Percentiles rank a stretch among this genome's conserved stretches.
Conservation (phyloP, 495 filamentous ascomycete species). For the Polyplosphaeria fusca region DNA sequence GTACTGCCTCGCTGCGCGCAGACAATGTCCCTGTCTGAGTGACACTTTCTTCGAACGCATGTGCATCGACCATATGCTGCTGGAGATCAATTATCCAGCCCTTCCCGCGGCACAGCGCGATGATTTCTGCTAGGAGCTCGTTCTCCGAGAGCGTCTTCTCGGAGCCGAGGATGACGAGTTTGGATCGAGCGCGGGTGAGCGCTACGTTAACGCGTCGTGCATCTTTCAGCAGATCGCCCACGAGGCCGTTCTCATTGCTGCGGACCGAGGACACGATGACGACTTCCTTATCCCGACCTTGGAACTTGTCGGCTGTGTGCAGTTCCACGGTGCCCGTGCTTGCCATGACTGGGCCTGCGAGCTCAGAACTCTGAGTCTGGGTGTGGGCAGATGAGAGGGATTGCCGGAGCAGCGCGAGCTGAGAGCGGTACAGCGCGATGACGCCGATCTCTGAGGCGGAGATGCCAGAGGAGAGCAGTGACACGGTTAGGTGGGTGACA, state of each 20-base stretch:
- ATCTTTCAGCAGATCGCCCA: constrained; percentile 87
- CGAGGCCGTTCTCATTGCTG: constrained; percentile 71
- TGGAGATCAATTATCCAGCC: constrained; percentile 75
- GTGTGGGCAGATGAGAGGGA: constrained; percentile 19
- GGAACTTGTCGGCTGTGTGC: constrained; percentile 94
- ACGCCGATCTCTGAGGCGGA: constrained; percentile 79
- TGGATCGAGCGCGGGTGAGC: constrained; percentile 84
- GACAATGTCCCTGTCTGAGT: constrained; percentile 40
- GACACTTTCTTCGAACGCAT: constrained; percentile 56
- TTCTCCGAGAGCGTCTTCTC: constrained; percentile 68
- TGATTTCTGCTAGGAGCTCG: constrained; percentile 71
- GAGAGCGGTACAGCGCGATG: constrained; percentile 96
- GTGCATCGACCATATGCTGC: constrained; percentile 58
- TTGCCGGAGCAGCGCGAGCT: constrained; percentile 62
- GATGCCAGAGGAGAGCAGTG: constrained; percentile 71
- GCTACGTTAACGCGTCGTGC: constrained; percentile 94
- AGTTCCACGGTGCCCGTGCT: constrained; percentile 64
- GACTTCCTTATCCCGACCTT: constrained; percentile 91
- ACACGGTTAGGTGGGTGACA: constrained; percentile 71
- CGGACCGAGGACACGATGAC: constrained; percentile 82
- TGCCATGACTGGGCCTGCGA: constrained; percentile 21
- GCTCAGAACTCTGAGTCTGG: constrained; percentile 19
- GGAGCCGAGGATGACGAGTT: constrained; percentile 83
- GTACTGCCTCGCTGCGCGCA: background rate
- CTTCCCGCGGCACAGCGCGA: constrained; percentile 68